Conservation (phyloP, 2,329 filamentous ascomycete species). For the Microdochium trichocladiopsis region DNA sequence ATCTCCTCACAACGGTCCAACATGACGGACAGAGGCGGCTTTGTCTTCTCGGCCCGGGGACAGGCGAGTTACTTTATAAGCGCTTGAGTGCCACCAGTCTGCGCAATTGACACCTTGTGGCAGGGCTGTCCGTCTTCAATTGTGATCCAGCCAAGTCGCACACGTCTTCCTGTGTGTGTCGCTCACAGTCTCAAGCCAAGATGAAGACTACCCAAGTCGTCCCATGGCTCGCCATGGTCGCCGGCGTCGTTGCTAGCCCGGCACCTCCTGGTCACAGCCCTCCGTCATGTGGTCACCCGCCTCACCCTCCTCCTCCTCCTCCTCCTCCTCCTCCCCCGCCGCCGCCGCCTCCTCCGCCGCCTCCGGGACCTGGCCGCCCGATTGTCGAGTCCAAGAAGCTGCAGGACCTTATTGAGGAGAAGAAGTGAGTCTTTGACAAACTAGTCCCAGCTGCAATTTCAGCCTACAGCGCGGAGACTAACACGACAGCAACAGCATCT, state of each 20-base stretch:
- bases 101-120: too few relatives aligned
- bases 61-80: too few relatives aligned
- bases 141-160: too few relatives aligned
- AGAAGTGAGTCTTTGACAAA: slow-evolving; percentile 21
- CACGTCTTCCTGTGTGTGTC: not conserved
- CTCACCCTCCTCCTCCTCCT: not conserved
- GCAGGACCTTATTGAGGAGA: slow-evolving; percentile 28
- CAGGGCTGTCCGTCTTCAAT: too few relatives aligned
- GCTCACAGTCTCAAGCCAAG: not conserved
- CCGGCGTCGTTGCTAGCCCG: not conserved
- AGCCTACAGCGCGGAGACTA: too few relatives aligned
- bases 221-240: not conserved
- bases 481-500: slow-evolving; percentile 23
- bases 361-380: not conserved
- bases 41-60: not conserved
- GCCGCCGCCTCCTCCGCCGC: not conserved
- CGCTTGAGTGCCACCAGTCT: too few relatives aligned
- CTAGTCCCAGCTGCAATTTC: too few relatives aligned
- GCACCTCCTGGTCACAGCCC: too few relatives aligned
- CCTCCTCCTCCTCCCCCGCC: too few relatives aligned
- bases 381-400: slow-evolving; percentile 25
- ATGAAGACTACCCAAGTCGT: not conserved
- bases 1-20: too few relatives aligned
- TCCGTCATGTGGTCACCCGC: not conserved
- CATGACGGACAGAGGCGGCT: not conserved